Percentiles rank a stretch among this genome's conserved stretches.
phyloP scores from a whole-genome alignment of 441 rosid genomes.

The Hura crepitans region DNA sequence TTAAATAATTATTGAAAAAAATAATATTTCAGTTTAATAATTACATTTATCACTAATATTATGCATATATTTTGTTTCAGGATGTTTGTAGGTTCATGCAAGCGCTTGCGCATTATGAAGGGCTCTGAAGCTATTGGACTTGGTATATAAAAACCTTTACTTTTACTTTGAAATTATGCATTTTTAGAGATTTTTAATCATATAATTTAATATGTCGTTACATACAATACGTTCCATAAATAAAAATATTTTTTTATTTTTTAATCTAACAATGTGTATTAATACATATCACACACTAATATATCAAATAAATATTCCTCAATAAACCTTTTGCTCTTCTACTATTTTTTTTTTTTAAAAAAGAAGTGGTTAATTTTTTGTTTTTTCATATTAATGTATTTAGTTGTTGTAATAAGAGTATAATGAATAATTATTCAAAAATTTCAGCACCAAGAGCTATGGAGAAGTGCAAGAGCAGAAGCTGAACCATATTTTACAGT shows the following conservation, averaged over 20 bases:
- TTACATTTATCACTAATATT: too few species aligned
- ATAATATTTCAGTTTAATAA: too few species aligned
- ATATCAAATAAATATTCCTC: too few species aligned
- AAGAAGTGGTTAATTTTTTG: background rate
- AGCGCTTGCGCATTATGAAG: conserved; percentile 78
- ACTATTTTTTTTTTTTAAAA: too few species aligned
- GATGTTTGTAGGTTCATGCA: conserved; percentile 77
- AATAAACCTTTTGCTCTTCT: too few species aligned
- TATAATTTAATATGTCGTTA: too few species aligned
- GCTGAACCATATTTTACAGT: conserved; percentile 37
- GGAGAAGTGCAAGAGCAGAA: conserved; percentile 90
- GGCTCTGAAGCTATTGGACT: conserved; percentile 81
- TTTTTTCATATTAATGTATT: background rate
- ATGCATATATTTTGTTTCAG: conserved; percentile 18
- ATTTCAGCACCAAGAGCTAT: conserved; percentile 88
- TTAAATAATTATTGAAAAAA: background rate
- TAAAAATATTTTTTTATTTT: too few species aligned
- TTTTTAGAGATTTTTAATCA: too few species aligned
- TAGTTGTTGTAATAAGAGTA: background rate
- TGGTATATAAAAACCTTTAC: conserved; percentile 36
- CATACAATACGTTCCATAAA: too few species aligned
- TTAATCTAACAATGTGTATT: too few species aligned
- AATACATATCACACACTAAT: too few species aligned
- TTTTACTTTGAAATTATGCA: too few species aligned
- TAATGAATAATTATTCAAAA: background rate